Base-by-base conservation (phyloP, 331 rosid genomes). In the Malus hybrid region DNA sequence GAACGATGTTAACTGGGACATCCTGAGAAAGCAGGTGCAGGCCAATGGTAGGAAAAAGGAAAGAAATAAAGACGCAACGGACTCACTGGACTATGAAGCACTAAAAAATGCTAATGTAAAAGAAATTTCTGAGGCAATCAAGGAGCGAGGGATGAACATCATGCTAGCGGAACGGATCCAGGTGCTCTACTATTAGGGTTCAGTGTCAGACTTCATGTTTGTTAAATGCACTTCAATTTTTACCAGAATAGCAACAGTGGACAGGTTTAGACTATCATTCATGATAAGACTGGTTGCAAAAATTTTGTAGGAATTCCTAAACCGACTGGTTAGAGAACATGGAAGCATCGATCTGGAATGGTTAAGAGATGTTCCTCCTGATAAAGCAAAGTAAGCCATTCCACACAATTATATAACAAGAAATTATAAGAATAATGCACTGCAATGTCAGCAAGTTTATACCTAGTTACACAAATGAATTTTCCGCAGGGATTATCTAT, bases 271-370 rank as follows among this genome's bases (percentile, higher is more conserved):
- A 24, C 33, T 16, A 71, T 48, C 79, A 55, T 55, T 60, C 20
- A 22, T 24, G 10, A 20, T 64, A n/a, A 66, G 68, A 59, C 27
- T 15, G 56, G 72, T 73, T 59, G n/a, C 77, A 52, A 54, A 60
- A 63, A 60, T 52, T 83, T 62, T 83, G 82, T 88, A 95, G 97
- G 99, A 80, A 31, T 95, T 95, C 78, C 87, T 92, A 56, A 79
- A 92, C 80, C 90, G 97, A 68, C 73, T 95, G 60, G 93, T 90
- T 67, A 82, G 54, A 74, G 99, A 95, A 3, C 97, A 95, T 75
- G 97, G 90, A 81, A 86, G 93, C 88, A 83, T 89, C 16, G 92
- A 95, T 75, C 92, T 95, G 75, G 99, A 95, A 83, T 95, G 99
- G 99, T 80, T 95, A 81, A 85, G 99, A 86, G 85, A 92, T 75